phyloP scores from a whole-genome alignment of 2,329 filamentous ascomycete genomes.

The Aspergillus hortae region DNA sequence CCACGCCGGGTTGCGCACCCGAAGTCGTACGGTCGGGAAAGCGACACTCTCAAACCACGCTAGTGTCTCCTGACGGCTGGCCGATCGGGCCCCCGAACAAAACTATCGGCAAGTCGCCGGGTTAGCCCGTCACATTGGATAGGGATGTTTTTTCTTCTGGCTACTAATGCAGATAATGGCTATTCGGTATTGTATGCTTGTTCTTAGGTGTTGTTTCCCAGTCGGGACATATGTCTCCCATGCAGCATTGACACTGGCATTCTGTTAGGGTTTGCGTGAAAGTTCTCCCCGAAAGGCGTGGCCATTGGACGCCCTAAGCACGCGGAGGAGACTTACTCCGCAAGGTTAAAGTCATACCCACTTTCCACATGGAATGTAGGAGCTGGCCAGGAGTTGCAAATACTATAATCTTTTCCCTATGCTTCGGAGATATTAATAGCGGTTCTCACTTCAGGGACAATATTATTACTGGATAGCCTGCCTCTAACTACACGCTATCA shows the following conservation, averaged over 20 bases:
- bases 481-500: too few species aligned
- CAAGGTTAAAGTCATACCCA: conserved; percentile 18
- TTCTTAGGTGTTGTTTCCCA: too few species aligned
- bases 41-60: conserved; percentile 9
- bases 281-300: not conserved
- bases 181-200: not conserved
- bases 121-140: not conserved
- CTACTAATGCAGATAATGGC: not conserved
- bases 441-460: too few species aligned
- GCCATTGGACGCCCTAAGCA: not conserved
- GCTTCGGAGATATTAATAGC: too few species aligned
- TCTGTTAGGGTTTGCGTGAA: not conserved
- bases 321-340: conserved; percentile 10
- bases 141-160: not conserved
- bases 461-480: too few species aligned
- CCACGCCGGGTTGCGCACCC: not conserved
- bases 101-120: not conserved
- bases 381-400: not conserved
- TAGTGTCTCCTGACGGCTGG: conserved; percentile 9
- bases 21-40: conserved; percentile 6
- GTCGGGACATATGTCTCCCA: not conserved
- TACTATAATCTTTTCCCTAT: not conserved
- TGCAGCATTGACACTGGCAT: not conserved
- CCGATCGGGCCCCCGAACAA: conserved; percentile 13
- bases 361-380: not conserved